Evolutionary conservation across 768 basidiomycete species (phyloP), one percentile per base, ranked within the genome.

Genomic region (Phlegmacium glaucopus): DNA sequence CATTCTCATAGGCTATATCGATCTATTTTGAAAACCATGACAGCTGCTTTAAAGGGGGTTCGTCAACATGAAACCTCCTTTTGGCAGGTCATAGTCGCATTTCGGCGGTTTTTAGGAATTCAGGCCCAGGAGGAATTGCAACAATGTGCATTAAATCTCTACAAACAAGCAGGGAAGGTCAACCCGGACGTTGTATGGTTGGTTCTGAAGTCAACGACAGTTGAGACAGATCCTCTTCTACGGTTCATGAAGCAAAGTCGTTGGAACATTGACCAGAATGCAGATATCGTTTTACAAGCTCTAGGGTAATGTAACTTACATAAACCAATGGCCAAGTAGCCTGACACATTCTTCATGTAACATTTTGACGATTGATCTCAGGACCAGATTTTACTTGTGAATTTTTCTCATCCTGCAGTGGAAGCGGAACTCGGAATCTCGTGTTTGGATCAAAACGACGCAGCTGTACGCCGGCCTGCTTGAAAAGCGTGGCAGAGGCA

Each of bases 101-200:
- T 90, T 54, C 72, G 94, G 45, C 77, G 89, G 35, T 96, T 96
- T 61, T 65, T 97, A 48, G 78, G 83, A 44, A 59, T 57, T 2
- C 67, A 76, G 43, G 79, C 77, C 4, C 85, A 96, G 49, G 78
- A 78, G 42, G 93, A 93, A 57, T 69, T 97, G 13, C 90, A 91
- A 58, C 57, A 57, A 1, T 75, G 68, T 57, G 90, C 89, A 11
- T 72, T 77, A 50, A 68, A 75, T 18, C 61, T 97, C 42, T 96
- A 88, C 63, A 48, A 60, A 4, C 78, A 77, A 13, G 71, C 92
- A 34, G 76, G 68, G 18, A 68, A 58, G 52, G 71, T 78, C 17
- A 90, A 96, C 57, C 74, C 75, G 17, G 94, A 97, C 66, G 80
- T 83, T 2, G 85, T 94, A 5, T 97, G 94, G 94, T 61, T 94